Evolutionary conservation across 495 filamentous ascomycete genomes (phyloP), one percentile per base, ranked within the genome.

Genomic region (Acidiella bohemica): DNA sequence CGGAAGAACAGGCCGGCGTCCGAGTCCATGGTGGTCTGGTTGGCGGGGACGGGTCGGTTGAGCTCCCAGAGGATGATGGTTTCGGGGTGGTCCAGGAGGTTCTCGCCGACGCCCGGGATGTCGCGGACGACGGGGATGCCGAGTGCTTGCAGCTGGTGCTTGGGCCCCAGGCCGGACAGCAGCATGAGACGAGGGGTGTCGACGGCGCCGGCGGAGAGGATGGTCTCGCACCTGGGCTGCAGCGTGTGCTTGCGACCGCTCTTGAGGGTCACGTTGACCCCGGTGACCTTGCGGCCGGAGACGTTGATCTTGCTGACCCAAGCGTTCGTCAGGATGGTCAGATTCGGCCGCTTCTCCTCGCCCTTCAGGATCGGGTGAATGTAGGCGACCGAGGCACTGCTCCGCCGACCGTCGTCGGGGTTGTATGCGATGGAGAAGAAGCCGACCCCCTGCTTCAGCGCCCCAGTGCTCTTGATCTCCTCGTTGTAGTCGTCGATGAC

Each of bases 361-460:
- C 80, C 81, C 9, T 71, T 67, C 23, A 90, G 64, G 41, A 90
- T 84, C 16, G 83, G 83, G 52, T 90, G 83, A 54, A 90, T 82
- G 55, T 90, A 90, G 12, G 83, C 83, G 3, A 90, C 83, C 50
- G 73, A 79, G 36, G 83, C 80, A 55, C 78, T 84, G 65, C 77
- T 82, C 31, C 83, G 70, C 42, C 70, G 71, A 46, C 82, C 81
- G 50, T 81, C 71, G 47, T 86, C 81, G 0, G 82, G 81, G 57
- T 85, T 84, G 61, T 86, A 90, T 22, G 78, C 70, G 25, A 90
- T 74, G 29, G 74, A 81, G 68, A 90, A 86, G 66, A 87, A 90
- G 14, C 83, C 83, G 3, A 84, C 80, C 39, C 79, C 75, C 54
- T 77, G 65, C 34, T 75, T 72, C 41, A 90, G 58, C 25, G 73